Percentiles rank a stretch among this genome's conserved stretches.
phyloP scores from a whole-genome alignment of 2,329 filamentous ascomycete species.

The Colletotrichum filicis region DNA sequence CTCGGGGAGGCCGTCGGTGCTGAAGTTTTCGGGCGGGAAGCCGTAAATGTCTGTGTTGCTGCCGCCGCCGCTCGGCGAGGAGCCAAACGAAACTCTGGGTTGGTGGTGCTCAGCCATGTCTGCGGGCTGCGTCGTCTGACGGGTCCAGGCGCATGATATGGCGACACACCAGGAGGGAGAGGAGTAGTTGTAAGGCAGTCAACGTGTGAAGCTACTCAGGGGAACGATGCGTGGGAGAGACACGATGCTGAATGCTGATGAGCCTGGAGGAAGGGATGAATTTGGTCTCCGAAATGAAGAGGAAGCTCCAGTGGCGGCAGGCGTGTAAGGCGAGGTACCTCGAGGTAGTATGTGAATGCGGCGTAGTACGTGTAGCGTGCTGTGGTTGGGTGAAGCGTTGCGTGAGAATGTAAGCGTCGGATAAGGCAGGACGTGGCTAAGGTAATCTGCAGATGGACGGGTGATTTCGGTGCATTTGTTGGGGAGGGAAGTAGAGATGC shows the following conservation, averaged over 20 bases:
- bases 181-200: background rate
- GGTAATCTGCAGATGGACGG: background rate
- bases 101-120: conserved; percentile 36
- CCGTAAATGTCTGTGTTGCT: conserved; percentile 56
- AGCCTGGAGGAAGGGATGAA: background rate
- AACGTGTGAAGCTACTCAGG: background rate
- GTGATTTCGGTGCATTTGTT: conserved; percentile 18
- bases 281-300: background rate
- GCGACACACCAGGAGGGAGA: background rate
- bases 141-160: conserved; percentile 30
- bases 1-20: conserved; percentile 80
- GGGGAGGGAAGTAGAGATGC: background rate
- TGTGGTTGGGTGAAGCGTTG: background rate
- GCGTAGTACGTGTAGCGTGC: background rate
- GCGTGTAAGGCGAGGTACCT: background rate
- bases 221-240: background rate
- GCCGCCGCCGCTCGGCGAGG: conserved; percentile 39
- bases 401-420: conserved; percentile 4
- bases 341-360: too few species aligned
- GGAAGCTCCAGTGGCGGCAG: background rate
- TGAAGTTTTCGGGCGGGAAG: conserved; percentile 72
- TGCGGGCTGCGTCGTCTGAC: conserved; percentile 20
- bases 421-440: background rate
- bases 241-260: background rate
- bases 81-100: conserved; percentile 34